Base-by-base conservation (phyloP, 345 rosid genomes). In the Theobroma cacao region DNA sequence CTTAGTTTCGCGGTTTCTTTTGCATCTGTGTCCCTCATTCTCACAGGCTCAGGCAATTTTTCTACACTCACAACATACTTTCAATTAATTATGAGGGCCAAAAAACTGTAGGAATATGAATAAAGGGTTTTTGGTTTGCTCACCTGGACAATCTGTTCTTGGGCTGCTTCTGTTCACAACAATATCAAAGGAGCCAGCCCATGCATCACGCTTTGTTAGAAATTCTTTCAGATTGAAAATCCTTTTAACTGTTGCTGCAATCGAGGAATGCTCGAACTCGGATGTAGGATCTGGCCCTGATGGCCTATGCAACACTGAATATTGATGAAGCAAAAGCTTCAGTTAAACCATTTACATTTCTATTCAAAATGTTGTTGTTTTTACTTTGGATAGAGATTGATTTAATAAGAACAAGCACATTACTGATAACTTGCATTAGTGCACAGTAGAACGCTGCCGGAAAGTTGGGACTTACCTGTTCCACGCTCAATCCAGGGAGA, bases 401-500 rank as follows among this genome's bases (percentile, higher is more conserved):
- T n/a, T n/a, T n/a, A n/a, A n/a, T n/a, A 13, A 13, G 55, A 11
- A 38, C 7, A 38, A 38, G 4, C 41, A 38, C 4, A 38, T 38
- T 38, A 38, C 41, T 4, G 41, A 2, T 1, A 38, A 38, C 7
- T 4, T 4, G 7, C 1, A 4, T 38, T 38, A 38, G 41, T 38
- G 41, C 10, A 48, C 9, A 17, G 2, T 17, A 56, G 24, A 17
- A 56, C 2, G 26, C 2, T 17, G 24, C 18, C 0, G 15, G 22
- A 65, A 65, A 33, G 17, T 34, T 33, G 69, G 22, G 5, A 26
- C 5, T 53, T 84, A 91, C 98, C 97, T 60, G 92, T 92, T 78
- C 95, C 92, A 3, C 89, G 94, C 11, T 91, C 85, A 64, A 94
- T 91, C 98, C 97, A 94, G 1, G 98, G 97, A 14, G 98, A 94